A percentile compares a stretch with the other conserved stretches of the same genome.
phyloP scores from a whole-genome alignment of 2,329 filamentous ascomycete species.

The Claviceps fusiformis region DNA sequence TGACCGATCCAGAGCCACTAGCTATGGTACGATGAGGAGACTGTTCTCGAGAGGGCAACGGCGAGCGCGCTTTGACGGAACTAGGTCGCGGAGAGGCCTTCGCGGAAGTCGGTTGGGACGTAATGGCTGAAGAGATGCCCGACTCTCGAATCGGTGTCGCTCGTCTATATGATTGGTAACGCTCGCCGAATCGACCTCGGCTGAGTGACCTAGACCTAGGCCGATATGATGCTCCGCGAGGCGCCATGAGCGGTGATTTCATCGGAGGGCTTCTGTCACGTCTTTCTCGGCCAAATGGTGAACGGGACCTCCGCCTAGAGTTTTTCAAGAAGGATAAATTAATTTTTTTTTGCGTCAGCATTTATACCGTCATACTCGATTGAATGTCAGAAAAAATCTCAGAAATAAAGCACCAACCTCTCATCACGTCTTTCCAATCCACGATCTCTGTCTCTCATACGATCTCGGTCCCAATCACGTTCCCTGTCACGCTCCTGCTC shows the following conservation, averaged over 20 bases:
- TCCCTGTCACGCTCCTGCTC: slow-evolving; percentile 20
- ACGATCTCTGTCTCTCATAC: slow-evolving; percentile 17
- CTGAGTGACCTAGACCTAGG: slow-evolving; percentile 35
- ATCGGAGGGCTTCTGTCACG: slow-evolving; percentile 21
- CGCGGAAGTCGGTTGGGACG: slow-evolving; percentile 36
- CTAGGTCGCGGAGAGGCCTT: slow-evolving; percentile 39
- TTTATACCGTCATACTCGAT: too few species aligned
- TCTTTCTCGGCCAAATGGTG: slow-evolving; percentile 35
- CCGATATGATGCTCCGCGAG: slow-evolving; percentile 32
- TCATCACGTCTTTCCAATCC: slow-evolving; percentile 29
- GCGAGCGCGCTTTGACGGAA: slow-evolving; percentile 33
- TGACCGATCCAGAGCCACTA: slow-evolving; percentile 12
- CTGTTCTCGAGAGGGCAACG: slow-evolving; percentile 28
- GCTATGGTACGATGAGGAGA: slow-evolving; percentile 18
- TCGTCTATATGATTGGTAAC: slow-evolving; percentile 31
- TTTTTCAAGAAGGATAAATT: not conserved
- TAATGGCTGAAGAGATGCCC: slow-evolving; percentile 34
- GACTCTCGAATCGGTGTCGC: slow-evolving; percentile 36
- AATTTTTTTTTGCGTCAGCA: not conserved
- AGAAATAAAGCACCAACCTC: slow-evolving; percentile 13
- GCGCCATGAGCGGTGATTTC: slow-evolving; percentile 15
- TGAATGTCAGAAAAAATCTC: not conserved
- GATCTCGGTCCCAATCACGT: slow-evolving; percentile 17
- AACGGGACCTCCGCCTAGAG: slow-evolving; percentile 39
- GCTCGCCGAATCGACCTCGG: slow-evolving; percentile 31